Conservation (phyloP, 2,329 filamentous ascomycete genomes). For the Fusarium annulatum region DNA sequence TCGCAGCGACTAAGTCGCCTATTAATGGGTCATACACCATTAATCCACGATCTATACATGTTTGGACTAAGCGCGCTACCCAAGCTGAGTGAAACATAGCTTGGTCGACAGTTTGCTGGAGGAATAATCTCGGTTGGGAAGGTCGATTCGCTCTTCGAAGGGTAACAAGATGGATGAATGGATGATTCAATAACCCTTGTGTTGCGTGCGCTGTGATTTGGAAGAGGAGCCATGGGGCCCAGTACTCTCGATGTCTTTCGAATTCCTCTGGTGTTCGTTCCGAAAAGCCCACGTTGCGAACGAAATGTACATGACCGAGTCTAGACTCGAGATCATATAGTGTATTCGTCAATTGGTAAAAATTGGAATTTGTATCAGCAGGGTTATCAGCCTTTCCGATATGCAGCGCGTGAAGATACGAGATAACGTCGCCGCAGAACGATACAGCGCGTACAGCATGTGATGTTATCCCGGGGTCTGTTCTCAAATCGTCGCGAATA, state of each 20-base stretch:
- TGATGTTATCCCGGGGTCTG: constrained; percentile 33
- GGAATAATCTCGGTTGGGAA: constrained; percentile 28
- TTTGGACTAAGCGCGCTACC: constrained; percentile 36
- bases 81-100: constrained; percentile 41
- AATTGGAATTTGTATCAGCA: constrained; percentile 32
- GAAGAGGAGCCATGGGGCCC: constrained; percentile 35
- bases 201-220: constrained; percentile 36
- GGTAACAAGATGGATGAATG: constrained; percentile 37
- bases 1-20: constrained; percentile 36
- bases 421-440: constrained; percentile 35
- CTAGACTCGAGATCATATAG: constrained; percentile 32
- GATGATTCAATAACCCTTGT: constrained; percentile 34
- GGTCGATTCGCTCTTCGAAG: constrained; percentile 18
- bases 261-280: constrained; percentile 33
- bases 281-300: constrained; percentile 39
- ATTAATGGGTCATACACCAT: constrained; percentile 35
- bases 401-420: constrained; percentile 32
- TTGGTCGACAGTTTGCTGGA: constrained; percentile 39
- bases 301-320: constrained; percentile 30
- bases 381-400: constrained; percentile 31
- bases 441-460: constrained; percentile 21
- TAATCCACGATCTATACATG: constrained; percentile 35
- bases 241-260: constrained; percentile 32
- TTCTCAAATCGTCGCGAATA: constrained; percentile 20
- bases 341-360: constrained; percentile 33